Percentiles rank a stretch among this genome's conserved stretches.
These are phyloP conservation scores for Mastigamoeba balamuthi DNA, from an alignment of 78 protist genomes.

Conservation along the genomic window DNA sequence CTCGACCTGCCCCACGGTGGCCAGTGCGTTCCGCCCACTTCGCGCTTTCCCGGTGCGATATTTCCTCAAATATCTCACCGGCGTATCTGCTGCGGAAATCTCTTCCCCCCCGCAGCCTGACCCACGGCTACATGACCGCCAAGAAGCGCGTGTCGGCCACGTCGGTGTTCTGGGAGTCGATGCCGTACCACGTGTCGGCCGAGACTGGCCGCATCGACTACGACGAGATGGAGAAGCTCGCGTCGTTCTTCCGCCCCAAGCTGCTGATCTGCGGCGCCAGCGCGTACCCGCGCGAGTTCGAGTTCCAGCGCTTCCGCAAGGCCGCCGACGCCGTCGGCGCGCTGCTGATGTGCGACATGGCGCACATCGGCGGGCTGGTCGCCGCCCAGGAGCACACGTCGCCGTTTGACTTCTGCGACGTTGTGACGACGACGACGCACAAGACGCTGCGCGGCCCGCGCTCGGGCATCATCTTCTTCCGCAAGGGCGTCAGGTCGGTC, in stretches of 20 bases:
- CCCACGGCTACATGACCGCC: conserved; percentile 94
- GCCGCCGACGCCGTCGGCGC: conserved; percentile 88
- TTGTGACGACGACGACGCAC: conserved; percentile 99
- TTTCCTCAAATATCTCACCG: too few species aligned
- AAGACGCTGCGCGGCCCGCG: conserved; percentile 98
- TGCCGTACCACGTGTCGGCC: conserved; percentile 82
- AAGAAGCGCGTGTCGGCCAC: conserved; percentile 88
- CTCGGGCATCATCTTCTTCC: conserved; percentile 95
- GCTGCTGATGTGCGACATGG: conserved; percentile 92
- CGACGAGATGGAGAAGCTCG: conserved; percentile 75
- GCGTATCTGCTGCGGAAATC: not conserved
- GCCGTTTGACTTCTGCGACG: conserved; percentile 89
- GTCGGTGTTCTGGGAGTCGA: conserved; percentile 91
- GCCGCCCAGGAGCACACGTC: conserved; percentile 64
- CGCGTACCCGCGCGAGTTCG: conserved; percentile 96
- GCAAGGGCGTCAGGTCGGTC: conserved; percentile 54
- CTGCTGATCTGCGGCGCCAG: conserved; percentile 92
- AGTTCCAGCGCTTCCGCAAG: conserved; percentile 59
- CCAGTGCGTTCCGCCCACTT: conserved; percentile 48
- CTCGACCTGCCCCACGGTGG: conserved; percentile 97
- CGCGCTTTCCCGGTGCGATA: too few species aligned
- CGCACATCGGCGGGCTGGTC: conserved; percentile 95
- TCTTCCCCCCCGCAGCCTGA: conserved; percentile 33
- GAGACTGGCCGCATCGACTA: conserved; percentile 94
- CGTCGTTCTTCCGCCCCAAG: conserved; percentile 89